A percentile compares a stretch with the other conserved stretches of the same genome.
These are phyloP conservation scores for Lepidium aucheri DNA, from an alignment of 345 rosid species.

Conservation along the genomic window DNA sequence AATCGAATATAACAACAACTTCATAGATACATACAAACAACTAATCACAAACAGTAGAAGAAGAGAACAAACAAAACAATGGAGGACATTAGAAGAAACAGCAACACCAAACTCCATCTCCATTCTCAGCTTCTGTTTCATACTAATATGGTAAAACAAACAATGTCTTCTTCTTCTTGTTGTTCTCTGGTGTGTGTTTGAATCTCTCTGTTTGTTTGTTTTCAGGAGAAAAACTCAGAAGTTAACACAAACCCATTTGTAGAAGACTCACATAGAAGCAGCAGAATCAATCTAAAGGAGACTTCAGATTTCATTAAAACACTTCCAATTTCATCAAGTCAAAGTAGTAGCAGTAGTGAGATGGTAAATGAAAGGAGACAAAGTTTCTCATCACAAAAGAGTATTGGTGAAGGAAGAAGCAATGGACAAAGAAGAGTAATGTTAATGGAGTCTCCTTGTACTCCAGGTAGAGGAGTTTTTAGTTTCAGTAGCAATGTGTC, in stretches of 20 bases:
- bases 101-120: slow-evolving; percentile 8
- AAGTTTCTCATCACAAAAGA: slow-evolving; percentile 42
- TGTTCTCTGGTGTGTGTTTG: not conserved
- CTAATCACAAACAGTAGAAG: too few relatives aligned
- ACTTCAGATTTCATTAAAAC: slow-evolving; percentile 66
- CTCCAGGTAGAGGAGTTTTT: slow-evolving; percentile 81
- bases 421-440: slow-evolving; percentile 39
- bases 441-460: slow-evolving; percentile 51
- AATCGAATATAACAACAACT: too few relatives aligned
- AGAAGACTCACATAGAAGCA: slow-evolving; percentile 59
- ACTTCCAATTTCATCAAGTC: slow-evolving; percentile 36
- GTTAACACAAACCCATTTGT: slow-evolving; percentile 43
- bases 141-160: slow-evolving; percentile 15
- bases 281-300: slow-evolving; percentile 67
- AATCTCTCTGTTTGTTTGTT: not conserved
- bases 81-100: slow-evolving; percentile 17
- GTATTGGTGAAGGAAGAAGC: slow-evolving; percentile 42
- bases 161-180: not conserved
- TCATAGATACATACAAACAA: too few relatives aligned
- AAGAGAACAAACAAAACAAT: not conserved
- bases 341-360: slow-evolving; percentile 21
- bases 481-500: slow-evolving; percentile 44
- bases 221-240: slow-evolving; percentile 12
- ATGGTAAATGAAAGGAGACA: slow-evolving; percentile 28
- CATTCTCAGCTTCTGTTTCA: slow-evolving; percentile 16